Evolutionary conservation across 257 asterid species (phyloP).

Genomic region (Coffea canephora): DNA sequence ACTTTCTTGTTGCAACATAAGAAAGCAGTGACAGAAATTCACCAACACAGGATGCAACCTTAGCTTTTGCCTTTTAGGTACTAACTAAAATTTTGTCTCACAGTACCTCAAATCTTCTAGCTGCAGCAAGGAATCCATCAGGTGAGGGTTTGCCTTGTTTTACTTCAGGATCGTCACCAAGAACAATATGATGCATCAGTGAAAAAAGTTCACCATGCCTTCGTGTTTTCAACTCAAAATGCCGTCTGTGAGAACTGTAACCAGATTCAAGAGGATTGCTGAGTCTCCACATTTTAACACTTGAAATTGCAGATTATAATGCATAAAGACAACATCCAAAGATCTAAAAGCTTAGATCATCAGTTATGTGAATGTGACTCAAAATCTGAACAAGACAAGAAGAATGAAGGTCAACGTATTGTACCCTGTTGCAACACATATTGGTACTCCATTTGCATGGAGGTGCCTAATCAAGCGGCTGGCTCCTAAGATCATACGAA

Average conservation of each 20-base stretch:
- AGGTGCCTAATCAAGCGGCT: constrained; percentile 72
- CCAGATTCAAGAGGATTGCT: constrained; percentile 21
- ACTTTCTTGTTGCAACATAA: not conserved
- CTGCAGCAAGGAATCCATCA: constrained; percentile 86
- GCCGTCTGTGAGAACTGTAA: constrained; percentile 79
- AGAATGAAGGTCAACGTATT: not conserved
- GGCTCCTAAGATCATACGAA: constrained; percentile 54
- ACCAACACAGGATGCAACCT: not conserved
- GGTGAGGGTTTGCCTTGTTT: constrained; percentile 97
- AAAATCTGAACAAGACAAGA: not conserved
- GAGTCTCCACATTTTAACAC: not conserved
- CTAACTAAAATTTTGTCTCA: constrained; percentile 3
- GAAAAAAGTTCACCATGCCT: constrained; percentile 71
- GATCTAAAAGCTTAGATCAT: constrained; percentile 16
- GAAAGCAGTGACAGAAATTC: not conserved
- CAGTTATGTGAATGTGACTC: not conserved
- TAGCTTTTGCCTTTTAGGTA: not conserved
- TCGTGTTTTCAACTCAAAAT: constrained; percentile 87
- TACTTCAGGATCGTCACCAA: constrained; percentile 96
- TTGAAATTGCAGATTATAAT: constrained; percentile 6
- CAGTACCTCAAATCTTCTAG: constrained; percentile 82
- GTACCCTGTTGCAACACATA: constrained; percentile 94
- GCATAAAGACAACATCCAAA: not conserved
- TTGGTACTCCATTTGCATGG: constrained; percentile 79
- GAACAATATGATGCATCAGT: constrained; percentile 85